These are phyloP conservation scores for Blastocladiella britannica DNA, from an alignment of 192 early-diverging fungal species.

Conservation along the genomic window DNA sequence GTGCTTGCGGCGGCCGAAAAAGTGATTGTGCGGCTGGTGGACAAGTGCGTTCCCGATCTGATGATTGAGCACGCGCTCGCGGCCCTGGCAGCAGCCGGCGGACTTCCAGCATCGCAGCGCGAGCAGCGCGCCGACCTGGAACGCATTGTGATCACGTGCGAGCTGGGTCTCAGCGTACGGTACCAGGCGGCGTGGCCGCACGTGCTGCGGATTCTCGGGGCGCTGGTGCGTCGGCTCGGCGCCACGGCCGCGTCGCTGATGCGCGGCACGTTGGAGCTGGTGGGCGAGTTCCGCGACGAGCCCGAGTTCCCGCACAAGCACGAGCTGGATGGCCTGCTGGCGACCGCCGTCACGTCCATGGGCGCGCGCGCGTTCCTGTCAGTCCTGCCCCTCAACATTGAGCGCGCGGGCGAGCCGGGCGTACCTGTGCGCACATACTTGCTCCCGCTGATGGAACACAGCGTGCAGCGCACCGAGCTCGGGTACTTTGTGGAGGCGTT, in stretches of 20 bases:
- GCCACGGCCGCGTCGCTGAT: slow-evolving; percentile 32
- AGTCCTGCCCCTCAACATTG: slow-evolving; percentile 68
- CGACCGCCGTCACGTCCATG: slow-evolving; percentile 53
- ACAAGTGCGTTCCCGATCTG: slow-evolving; percentile 49
- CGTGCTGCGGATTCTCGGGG: slow-evolving; percentile 51
- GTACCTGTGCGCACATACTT: slow-evolving; percentile 69
- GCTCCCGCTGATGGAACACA: slow-evolving; percentile 56
- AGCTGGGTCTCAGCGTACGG: slow-evolving; percentile 45
- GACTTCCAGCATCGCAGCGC: slow-evolving; percentile 7
- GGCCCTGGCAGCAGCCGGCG: slow-evolving; percentile 12
- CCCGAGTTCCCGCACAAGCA: slow-evolving; percentile 64
- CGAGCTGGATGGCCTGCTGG: slow-evolving; percentile 61
- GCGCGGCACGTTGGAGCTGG: slow-evolving; percentile 28
- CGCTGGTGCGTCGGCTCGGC: slow-evolving; percentile 57
- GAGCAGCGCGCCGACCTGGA: slow-evolving; percentile 13
- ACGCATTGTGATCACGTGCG: slow-evolving; percentile 23
- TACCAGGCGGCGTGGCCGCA: slow-evolving; percentile 67
- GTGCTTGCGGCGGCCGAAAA: slow-evolving; percentile 42
- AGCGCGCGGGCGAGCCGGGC: slow-evolving; percentile 23
- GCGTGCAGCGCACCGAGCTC: slow-evolving; percentile 49
- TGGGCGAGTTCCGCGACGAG: slow-evolving; percentile 64
- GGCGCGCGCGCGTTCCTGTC: slow-evolving; percentile 57
- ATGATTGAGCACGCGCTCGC: slow-evolving; percentile 40
- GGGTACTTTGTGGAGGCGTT: slow-evolving; percentile 44
- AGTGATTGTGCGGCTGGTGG: slow-evolving; percentile 44